Percentiles rank a stretch among this genome's conserved stretches.
Conservation (phyloP, 768 basidiomycete genomes). For the Podaxis pistillaris region DNA sequence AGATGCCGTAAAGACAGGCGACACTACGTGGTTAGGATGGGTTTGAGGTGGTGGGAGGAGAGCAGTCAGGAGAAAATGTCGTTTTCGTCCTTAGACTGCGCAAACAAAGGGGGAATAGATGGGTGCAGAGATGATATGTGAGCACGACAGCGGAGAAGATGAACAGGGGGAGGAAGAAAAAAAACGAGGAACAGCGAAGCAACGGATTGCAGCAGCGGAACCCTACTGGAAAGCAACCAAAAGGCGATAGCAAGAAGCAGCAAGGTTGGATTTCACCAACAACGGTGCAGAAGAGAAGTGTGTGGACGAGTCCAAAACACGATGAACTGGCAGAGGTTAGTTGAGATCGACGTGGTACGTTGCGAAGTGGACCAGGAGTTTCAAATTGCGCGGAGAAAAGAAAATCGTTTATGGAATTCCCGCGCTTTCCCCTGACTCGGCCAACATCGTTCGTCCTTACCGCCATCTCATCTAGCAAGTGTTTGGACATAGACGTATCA, state of each 20-base stretch:
- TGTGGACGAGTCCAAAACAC: slow-evolving; percentile 32
- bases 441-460: background rate
- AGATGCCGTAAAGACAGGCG: slow-evolving; percentile 13
- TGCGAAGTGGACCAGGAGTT: slow-evolving; percentile 2
- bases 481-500: background rate
- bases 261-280: slow-evolving; percentile 24
- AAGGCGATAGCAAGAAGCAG: slow-evolving; percentile 24
- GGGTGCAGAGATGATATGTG: slow-evolving; percentile 17
- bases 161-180: slow-evolving; percentile 11
- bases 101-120: background rate
- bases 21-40: slow-evolving; percentile 1
- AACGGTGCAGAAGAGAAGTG: background rate
- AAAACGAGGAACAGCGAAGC: slow-evolving; percentile 19
- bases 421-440: slow-evolving; percentile 14
- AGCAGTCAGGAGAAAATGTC: background rate
- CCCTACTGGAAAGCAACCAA: slow-evolving; percentile 18
- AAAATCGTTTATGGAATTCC: slow-evolving; percentile 12
- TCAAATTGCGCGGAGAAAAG: slow-evolving; percentile 9
- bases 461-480: background rate
- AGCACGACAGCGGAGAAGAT: slow-evolving; percentile 11
- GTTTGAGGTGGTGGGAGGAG: background rate
- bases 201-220: slow-evolving; percentile 17
- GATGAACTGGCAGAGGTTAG: slow-evolving; percentile 22
- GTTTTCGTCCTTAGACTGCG: background rate
- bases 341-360: slow-evolving; percentile 9